Conservation (phyloP, 73 alveolate genomes). For the Paramecium primaurelia region DNA sequence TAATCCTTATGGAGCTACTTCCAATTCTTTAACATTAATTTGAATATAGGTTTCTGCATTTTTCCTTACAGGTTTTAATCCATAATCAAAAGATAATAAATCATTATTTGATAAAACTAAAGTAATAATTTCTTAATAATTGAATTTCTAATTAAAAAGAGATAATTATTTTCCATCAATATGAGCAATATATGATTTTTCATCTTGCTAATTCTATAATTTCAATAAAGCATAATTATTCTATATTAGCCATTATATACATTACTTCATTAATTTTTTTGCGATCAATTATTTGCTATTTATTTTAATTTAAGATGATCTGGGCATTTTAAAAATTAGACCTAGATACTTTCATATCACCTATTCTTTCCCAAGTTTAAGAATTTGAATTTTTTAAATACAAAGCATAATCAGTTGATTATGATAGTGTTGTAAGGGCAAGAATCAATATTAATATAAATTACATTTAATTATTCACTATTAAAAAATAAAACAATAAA, state of each 20-base stretch:
- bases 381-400: not conserved
- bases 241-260: not conserved
- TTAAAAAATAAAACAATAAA: not conserved
- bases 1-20: not conserved
- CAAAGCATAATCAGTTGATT: not conserved
- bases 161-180: not conserved
- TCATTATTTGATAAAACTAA: not conserved
- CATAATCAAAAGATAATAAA: constrained; percentile 26
- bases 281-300: not conserved
- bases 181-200: constrained; percentile 13
- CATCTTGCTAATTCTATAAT: not conserved
- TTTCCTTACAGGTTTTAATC: not conserved
- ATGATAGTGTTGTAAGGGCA: not conserved
- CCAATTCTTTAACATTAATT: not conserved
- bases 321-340: not conserved
- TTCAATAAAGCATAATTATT: not conserved
- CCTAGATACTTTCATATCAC: not conserved
- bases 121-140: not conserved
- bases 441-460: not conserved
- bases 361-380: not conserved
- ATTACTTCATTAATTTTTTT: not conserved
- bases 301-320: not conserved
- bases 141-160: not conserved
- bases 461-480: not conserved
- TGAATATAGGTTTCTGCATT: not conserved